Evolutionary conservation across 1,139 yeast genomes (phyloP), one percentile per base, ranked within the genome.

Genomic region (Saccharomyces hybrid): DNA sequence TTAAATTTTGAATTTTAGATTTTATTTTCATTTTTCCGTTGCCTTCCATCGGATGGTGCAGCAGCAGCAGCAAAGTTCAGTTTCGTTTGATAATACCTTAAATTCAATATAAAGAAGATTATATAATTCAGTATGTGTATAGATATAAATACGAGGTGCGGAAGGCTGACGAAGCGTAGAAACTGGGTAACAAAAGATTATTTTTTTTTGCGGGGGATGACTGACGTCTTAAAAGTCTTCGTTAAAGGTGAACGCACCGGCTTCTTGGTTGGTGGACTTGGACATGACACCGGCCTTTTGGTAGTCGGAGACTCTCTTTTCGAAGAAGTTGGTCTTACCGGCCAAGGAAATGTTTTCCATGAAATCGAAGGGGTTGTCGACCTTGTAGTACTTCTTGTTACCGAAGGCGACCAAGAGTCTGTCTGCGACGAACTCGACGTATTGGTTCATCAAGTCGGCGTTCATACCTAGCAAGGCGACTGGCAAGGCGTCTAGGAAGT

Each of bases 251-350:
- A 78, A 77, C 48, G 78, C 77, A 63, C 78, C 80, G 50, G 70
- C 66, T 58, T 70, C 73, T 51, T 73, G 66, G 59, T 73, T 76
- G 49, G 70, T 65, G 51, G 79, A 70, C 51, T 76, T 74, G 55
- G 86, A 91, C 95, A 93, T 93, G 67, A 93, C 99, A 77, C 98
- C 98, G 55, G 98, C 98, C 79, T 93, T 93, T 78, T 93, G 99
- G 77, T 93, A 93, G 75, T 93, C 99, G 57, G 96, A 88, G 59
- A 93, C 99, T 76, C 99, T 87, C 83, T 93, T 93, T 80, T 93
- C 99, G 71, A 93, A 93, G 82, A 93, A 93, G 78, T 95, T 93
- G 65, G 99, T 93, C 82, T 93, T 93, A 75, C 99, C 99, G 58
- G 97, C 95, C 66, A 93, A 82, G 14, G 98, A 93, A 69, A 93